Conservation (phyloP, 257 asterid species). For the Leonotis leonurus region DNA sequence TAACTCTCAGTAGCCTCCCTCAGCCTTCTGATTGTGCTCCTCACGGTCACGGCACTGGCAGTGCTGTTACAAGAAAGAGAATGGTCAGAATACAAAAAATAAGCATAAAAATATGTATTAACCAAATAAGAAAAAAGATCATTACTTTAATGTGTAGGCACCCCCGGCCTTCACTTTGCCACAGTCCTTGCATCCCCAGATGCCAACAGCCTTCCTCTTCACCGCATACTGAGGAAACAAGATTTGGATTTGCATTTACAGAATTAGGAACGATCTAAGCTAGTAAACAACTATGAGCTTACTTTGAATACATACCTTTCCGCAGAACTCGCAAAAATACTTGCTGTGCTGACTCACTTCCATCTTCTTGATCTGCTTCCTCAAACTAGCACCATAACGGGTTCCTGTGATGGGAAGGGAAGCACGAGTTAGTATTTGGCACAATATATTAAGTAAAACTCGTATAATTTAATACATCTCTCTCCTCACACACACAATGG, state of each 20-base stretch:
- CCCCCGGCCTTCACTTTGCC: constrained; percentile 68
- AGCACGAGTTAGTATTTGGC: not conserved
- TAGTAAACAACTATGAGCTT: not conserved
- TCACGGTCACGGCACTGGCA: constrained; percentile 61
- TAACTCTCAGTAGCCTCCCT: constrained; percentile 64
- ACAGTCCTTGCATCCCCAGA: constrained; percentile 70
- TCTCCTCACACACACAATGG: too few species aligned
- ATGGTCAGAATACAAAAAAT: not conserved
- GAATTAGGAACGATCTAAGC: not conserved
- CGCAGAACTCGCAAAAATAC: constrained; percentile 62
- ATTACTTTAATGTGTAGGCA: constrained; percentile 57
- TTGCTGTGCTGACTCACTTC: constrained; percentile 62
- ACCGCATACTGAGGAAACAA: constrained; percentile 38
- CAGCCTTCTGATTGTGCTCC: constrained; percentile 65
- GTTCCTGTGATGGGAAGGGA: constrained; percentile 29
- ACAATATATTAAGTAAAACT: too few species aligned
- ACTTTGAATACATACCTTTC: constrained; percentile 29
- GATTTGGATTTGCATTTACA: not conserved
- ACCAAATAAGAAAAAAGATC: not conserved
- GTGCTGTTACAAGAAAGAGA: constrained; percentile 31
- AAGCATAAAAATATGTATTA: not conserved
- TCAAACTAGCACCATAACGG: constrained; percentile 71
- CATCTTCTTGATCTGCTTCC: constrained; percentile 64
- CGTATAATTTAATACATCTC: too few species aligned
- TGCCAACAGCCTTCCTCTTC: constrained; percentile 62